These are phyloP conservation scores for Yamadazyma triangularis DNA, from an alignment of 1,139 yeast species.

Conservation along the genomic window DNA sequence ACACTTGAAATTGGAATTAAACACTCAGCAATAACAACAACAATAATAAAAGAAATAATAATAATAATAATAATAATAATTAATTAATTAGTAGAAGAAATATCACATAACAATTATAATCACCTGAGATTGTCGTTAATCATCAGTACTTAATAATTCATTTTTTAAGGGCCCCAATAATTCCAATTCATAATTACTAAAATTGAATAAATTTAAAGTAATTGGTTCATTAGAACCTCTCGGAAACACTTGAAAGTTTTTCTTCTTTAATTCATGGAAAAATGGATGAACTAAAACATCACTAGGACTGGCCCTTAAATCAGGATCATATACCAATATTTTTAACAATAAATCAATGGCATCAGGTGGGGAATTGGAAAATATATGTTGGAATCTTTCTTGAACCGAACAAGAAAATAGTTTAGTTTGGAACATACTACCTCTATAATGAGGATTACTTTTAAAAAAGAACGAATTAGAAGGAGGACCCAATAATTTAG, in stretches of 20 bases:
- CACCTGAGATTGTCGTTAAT: conserved; percentile 1
- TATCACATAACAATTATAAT: neutral
- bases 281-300: conserved; percentile 67
- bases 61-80: too few relatives aligned
- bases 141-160: conserved; percentile 19
- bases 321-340: conserved; percentile 72
- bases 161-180: conserved; percentile 42
- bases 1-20: neutral
- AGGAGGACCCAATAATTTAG: conserved; percentile 73
- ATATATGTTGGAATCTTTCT: conserved; percentile 64
- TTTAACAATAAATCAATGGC: conserved; percentile 69
- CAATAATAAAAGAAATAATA: neutral
- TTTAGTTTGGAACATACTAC: conserved; percentile 68
- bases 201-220: conserved; percentile 45
- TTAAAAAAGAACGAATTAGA: conserved; percentile 69
- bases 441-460: conserved; percentile 69
- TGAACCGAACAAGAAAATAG: conserved; percentile 57
- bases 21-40: neutral
- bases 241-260: conserved; percentile 56
- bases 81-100: neutral
- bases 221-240: conserved; percentile 44
- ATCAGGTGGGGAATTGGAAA: conserved; percentile 63
- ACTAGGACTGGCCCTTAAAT: conserved; percentile 59
- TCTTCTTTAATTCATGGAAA: conserved; percentile 61
- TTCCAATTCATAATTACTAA: conserved; percentile 50